Evolutionary conservation across 306 rosid species (phyloP).

Genomic region (Citrullus colocynthis): DNA sequence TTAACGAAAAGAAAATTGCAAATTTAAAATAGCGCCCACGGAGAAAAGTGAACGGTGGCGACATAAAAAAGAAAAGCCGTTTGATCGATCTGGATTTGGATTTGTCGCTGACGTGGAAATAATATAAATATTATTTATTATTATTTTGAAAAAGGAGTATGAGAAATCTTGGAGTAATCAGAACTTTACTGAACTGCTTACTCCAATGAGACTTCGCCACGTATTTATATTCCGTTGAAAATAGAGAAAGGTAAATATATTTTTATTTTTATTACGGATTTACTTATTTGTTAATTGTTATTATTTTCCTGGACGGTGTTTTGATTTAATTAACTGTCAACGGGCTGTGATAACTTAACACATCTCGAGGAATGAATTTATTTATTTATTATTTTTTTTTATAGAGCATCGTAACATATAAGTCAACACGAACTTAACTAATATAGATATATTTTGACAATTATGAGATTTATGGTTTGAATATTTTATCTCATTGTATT

Average conservation of each 20-base stretch:
- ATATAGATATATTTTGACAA: too few relatives aligned
- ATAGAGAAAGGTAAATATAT: background rate
- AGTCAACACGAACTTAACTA: too few relatives aligned
- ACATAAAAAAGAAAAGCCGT: background rate
- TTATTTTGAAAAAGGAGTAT: background rate
- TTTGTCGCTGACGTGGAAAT: background rate
- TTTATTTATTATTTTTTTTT: background rate
- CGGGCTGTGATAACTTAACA: background rate
- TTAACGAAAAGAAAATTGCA: background rate
- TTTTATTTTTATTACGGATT: background rate
- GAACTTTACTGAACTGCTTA: background rate
- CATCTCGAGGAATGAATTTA: background rate
- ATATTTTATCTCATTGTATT: too few relatives aligned
- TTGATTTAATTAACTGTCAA: background rate
- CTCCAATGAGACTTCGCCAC: background rate
- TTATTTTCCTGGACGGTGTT: background rate
- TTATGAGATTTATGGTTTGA: too few relatives aligned
- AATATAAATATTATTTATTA: background rate
- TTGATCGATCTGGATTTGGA: background rate
- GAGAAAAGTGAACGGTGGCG: background rate
- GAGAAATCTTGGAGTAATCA: background rate
- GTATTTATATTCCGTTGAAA: background rate
- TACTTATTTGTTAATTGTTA: background rate
- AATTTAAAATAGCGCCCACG: background rate
- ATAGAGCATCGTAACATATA: too few relatives aligned